Evolutionary conservation across 2,329 filamentous ascomycete genomes (phyloP), one percentile per base, ranked within the genome.

Genomic region (Mariannaea elegans): DNA sequence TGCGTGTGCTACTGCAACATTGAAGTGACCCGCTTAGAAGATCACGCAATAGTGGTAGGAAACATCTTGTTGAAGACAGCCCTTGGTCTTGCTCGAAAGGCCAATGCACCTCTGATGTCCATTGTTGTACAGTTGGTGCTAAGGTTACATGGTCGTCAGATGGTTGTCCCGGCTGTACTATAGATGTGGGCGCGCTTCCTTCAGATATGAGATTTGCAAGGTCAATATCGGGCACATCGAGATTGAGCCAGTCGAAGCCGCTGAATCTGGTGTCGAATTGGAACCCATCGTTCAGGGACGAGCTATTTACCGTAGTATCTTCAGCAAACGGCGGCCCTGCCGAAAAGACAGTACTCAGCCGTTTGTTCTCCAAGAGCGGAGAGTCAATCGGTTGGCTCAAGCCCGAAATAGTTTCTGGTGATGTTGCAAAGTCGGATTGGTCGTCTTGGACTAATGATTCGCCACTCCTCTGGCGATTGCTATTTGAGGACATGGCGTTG

Each of bases 191-290:
- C 3, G 48, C 5, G 4, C 6, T 23, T 6, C 41, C 36, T 23
- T 47, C 53, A 14, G 21, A 18, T 14, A 36, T 42, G 7, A 42
- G 32, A 12, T 18, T 51, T 14, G 47, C 36, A 24, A 65, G 38
- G 14, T 59, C 36, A 12, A 60, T 31, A 29, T 63, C 61, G 5
- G 60, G 56, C 8, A 61, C 46, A 24, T 65, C 61, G 44, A 68
- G 67, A n/a, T 65, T 65, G 7, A 69, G 52, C 66, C 66, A 70
- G 58, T 69, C 59, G 31, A 69, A 53, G 2, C 65, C 61, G 16
- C 48, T 56, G 10, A 39, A 59, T 10, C 59, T 58, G 23, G 66
- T 61, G 21, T 65, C 66, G 3, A 57, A 52, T 14, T 59, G 54
- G 10, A 47, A 36, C 2, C 34, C 48, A 16, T 18, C 34, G 23